Conservation (phyloP, 73 alveolate genomes). For the Effrenium voratum region DNA sequence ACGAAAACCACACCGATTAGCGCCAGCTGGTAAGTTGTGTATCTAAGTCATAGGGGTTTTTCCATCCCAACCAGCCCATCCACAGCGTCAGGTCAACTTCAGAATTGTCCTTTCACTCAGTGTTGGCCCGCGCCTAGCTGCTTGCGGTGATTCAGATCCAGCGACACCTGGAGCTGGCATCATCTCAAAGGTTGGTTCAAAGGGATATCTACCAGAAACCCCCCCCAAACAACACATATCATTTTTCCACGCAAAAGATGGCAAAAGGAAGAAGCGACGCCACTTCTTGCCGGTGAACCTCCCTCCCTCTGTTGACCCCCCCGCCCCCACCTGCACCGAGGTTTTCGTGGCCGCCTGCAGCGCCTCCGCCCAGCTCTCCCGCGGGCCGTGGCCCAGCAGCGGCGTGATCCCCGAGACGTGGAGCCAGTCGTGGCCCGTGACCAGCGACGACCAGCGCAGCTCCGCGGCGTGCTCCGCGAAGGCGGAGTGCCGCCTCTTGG, state of each 20-base stretch:
- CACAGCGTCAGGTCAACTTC: not conserved
- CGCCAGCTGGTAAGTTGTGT: no score
- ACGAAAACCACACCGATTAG: no score
- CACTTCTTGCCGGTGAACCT: no score
- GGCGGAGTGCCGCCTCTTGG: conserved; percentile 18
- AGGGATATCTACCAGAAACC: no score
- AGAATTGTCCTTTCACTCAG: not conserved
- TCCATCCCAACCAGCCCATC: not conserved
- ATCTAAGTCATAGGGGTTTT: no score
- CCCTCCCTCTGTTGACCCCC: no score
- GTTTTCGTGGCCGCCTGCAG: no score
- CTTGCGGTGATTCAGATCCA: conserved; percentile 47
- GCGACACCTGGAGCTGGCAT: not conserved
- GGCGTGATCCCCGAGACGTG: conserved; percentile 52
- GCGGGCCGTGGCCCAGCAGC: not conserved
- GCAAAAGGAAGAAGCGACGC: no score
- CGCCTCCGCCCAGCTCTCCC: conserved; percentile 57
- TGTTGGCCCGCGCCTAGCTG: conserved; percentile 24
- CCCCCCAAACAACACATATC: no score
- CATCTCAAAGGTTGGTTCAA: not conserved
- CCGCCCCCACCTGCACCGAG: no score
- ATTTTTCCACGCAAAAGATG: no score
- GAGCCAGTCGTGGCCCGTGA: not conserved
- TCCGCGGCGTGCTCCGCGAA: conserved; percentile 9
- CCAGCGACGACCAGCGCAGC: not conserved